These are phyloP conservation scores for Hortiboletus flavorubellus DNA, from an alignment of 768 basidiomycete genomes.

Conservation along the genomic window DNA sequence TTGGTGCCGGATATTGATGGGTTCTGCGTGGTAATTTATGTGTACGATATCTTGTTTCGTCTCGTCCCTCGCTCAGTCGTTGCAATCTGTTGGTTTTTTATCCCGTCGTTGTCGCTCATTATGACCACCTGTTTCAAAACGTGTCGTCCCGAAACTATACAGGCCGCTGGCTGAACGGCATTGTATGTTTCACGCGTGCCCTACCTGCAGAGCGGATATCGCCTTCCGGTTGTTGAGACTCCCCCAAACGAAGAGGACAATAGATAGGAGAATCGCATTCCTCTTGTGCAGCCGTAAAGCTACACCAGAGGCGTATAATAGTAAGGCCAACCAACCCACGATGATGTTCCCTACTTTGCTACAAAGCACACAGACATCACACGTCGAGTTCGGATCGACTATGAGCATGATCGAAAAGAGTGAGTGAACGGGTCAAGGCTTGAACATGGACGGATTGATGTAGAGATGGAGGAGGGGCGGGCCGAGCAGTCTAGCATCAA, in stretches of 20 bases:
- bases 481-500: too few relatives aligned
- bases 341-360: background rate
- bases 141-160: background rate
- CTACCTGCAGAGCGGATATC: background rate
- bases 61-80: background rate
- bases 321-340: background rate
- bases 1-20: too few relatives aligned
- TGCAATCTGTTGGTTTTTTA: too few relatives aligned
- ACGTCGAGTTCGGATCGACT: conserved; percentile 8
- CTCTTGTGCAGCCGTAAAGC: too few relatives aligned
- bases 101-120: background rate
- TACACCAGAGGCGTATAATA: background rate
- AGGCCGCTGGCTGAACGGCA: background rate
- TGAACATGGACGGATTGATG: background rate
- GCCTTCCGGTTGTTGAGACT: too few relatives aligned
- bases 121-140: background rate
- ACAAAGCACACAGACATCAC: conserved; percentile 6
- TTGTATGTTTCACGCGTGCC: background rate
- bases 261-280: too few relatives aligned
- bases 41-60: background rate
- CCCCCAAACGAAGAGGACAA: too few relatives aligned
- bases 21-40: too few relatives aligned
- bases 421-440: background rate
- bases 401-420: conserved; percentile 5
- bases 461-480: background rate